Evolutionary conservation across 768 basidiomycete genomes (phyloP), one percentile per base, ranked within the genome.

Genomic region (Tulasnella calospora): DNA sequence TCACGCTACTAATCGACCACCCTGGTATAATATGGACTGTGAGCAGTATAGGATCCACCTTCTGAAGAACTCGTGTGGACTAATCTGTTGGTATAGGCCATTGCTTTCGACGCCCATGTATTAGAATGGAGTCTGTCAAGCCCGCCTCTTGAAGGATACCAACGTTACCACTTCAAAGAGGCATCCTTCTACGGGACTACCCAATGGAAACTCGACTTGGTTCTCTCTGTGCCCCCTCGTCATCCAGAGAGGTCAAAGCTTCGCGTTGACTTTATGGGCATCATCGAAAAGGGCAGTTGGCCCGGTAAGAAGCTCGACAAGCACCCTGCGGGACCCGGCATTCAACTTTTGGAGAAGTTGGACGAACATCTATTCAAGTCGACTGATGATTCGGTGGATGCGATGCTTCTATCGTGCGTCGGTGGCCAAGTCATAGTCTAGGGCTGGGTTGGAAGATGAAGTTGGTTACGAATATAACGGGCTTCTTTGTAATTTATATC

Each of bases 91-190:
- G 76, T 76, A 77, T 57, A 81, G 90, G 95, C 93, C 5, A 88
- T 99, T 76, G 92, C 95, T 0, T 98, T 99, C 82, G 93, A 96
- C 72, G 96, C 94, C 0, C 92, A 96, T 79, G 94, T 98, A 19
- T 83, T 96, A 10, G 84, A 88, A 75, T 98, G 96, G 96, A 90
- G 89, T 21, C 86, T 96, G 47, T 92, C 94, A 80, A 86, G 91
- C 80, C 89, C 90, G 76, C 95, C 97, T 1, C 94, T 94, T 0
- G 84, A 89, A 74, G 92, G 93, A 78, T 86, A 87, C 80, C 89
- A 88, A 9, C 88, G 95, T 10, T 97, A 99, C 82, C 94, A 95
- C 81, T 89, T 98, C 85, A 98, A 95, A 83, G 94, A 96, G 83
- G 94, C 90, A 0, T 95, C 95, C 2, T 94, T 93, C 83, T 94